Evolutionary conservation across 176 grass and related monocot species (phyloP).

Genomic region (Alloteropsis semialata): DNA sequence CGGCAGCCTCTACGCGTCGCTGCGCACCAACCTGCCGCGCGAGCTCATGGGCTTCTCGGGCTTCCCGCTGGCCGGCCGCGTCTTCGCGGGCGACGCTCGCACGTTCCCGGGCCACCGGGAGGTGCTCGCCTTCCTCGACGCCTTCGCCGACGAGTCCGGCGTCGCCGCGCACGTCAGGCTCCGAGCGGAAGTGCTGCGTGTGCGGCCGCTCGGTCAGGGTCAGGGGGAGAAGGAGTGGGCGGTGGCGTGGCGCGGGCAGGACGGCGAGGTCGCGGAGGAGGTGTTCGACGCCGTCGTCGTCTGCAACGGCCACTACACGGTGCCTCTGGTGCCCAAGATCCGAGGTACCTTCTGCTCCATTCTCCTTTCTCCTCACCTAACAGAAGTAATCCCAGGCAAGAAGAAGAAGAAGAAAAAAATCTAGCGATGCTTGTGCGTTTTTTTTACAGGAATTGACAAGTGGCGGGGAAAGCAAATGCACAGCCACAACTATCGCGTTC

Average conservation of each 20-base stretch:
- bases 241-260: constrained; percentile 31
- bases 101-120: constrained; percentile 47
- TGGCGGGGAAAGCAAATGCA: constrained; percentile 57
- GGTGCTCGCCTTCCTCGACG: constrained; percentile 42
- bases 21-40: constrained; percentile 56
- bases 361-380: too few species aligned
- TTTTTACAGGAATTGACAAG: constrained; percentile 30
- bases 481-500: constrained; percentile 56
- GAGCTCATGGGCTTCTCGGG: constrained; percentile 49
- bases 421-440: not conserved
- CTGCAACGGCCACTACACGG: constrained; percentile 44
- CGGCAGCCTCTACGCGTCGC: constrained; percentile 52
- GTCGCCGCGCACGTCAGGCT: constrained; percentile 25
- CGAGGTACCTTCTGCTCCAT: constrained; percentile 16
- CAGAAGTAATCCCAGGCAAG: not conserved
- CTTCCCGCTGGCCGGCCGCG: not conserved
- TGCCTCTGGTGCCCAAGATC: constrained; percentile 45
- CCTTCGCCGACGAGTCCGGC: constrained; percentile 43
- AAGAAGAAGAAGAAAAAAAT: too few species aligned
- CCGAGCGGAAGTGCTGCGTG: constrained; percentile 29
- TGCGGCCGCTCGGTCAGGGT: not conserved
- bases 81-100: constrained; percentile 40
- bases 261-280: constrained; percentile 12
- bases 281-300: constrained; percentile 48
- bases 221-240: constrained; percentile 21